Evolutionary conservation across 306 rosid genomes (phyloP), one percentile per base, ranked within the genome.

Genomic region (Prunus mume): DNA sequence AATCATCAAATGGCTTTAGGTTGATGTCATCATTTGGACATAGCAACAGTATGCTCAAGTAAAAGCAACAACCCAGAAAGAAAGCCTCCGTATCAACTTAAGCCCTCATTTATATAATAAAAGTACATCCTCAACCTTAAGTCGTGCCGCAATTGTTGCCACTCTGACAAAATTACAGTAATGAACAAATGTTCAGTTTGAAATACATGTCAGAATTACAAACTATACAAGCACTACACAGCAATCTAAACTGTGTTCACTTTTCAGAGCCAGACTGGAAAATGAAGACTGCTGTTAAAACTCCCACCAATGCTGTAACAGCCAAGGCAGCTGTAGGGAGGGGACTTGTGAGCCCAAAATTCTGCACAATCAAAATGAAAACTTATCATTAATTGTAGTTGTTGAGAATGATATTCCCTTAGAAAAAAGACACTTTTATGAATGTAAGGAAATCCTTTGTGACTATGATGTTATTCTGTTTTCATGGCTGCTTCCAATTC

Each of bases 211-310:
- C 71, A 6, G 73, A 80, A 66, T 71, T 69, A 78, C 76, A 72
- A 79, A 76, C 84, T 74, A 64, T 86, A 78, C 89, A 82, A 65
- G 56, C 55, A 76, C 69, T 32, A 32, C 22, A 17, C 6, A 13
- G 3, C 73, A 72, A 76, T 76, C 79, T 41, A 41, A 66, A 64
- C 10, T n/a, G 25, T 43, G 56, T 64, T 86, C 86, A 95, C 72
- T 78, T 85, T 79, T 90, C 80, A 55, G 98, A 87, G 73, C 97
- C 97, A 62, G 99, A 95, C 79, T 95, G 99, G 85, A 90, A 95
- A 84, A 92, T 95, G 71, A 94, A 92, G 75, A 92, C 79, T 47
- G 96, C 96, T 0, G 95, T 92, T 83, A 94, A 85, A 79, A 92
- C 82, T 49, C 99, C 97, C 57, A 88, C 97, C 86, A 92, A 77